Base-by-base conservation (phyloP, 2,329 filamentous ascomycete genomes). In the Grosmannia serpens region DNA sequence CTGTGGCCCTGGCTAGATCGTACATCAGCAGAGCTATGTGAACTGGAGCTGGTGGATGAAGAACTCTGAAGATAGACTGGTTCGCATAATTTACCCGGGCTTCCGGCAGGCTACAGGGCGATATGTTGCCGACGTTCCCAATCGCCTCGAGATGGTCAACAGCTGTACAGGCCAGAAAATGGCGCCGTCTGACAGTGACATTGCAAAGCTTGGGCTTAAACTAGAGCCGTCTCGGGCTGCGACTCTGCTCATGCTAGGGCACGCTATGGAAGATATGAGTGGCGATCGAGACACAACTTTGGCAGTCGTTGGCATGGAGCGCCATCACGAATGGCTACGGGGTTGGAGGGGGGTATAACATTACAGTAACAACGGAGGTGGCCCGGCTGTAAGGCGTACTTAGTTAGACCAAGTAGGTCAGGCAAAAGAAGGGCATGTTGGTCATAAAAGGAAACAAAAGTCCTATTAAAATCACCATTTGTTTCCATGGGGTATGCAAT, bases 1-100 rank as follows among this genome's bases (percentile, higher is more conserved):
- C 38, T 58, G 4, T 58, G 52, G 57, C 57, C 57, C n/a, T 51
- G 52, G 57, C 24, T 58, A 46, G 22, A 54, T 27, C 29, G 29
- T 22, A 5, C 15, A 17, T 26, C 10, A 26, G 9, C 26, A 52
- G 8, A 13, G 27, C 4, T 58, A 58, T 41, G 52, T 51, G 24
- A 15, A 22, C 20, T 58, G 57, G 57, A 47, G 49, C 4, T 58
- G 57, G 52, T 55, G 57, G 52, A 44, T 55, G 29, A 29, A 31
- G 22, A 17, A 47, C 11, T 44, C 33, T 10, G 9, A 55, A 22
- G n/a, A n/a, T 17, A 5, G 53, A 33, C 15, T 35, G 6, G 54
- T 35, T 26, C 44, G 44, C 22, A 27, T 46, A 15, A 26, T 33
- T 13, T 35, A 58, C 22, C 35, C 17, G 4, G 50, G 49, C 33